A percentile compares a stretch with the other conserved stretches of the same genome.
phyloP scores from a whole-genome alignment of 208 protist genomes.

The Wallacemonas sp. region DNA sequence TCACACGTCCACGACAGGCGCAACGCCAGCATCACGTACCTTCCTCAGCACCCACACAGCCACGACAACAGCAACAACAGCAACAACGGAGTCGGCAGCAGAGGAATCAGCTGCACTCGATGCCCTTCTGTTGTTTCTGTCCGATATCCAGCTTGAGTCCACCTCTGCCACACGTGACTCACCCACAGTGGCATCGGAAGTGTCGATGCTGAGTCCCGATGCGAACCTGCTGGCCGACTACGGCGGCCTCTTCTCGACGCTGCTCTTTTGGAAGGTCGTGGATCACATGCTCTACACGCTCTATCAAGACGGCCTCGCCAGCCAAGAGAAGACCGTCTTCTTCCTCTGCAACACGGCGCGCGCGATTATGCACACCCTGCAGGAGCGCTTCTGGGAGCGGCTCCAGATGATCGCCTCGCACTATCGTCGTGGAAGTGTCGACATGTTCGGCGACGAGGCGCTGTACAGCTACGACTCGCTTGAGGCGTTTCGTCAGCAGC shows the following conservation, averaged over 20 bases:
- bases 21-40: neutral
- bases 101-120: too few species aligned
- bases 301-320: slow-evolving; percentile 57
- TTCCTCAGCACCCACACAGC: neutral
- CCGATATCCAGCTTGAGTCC: neutral
- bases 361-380: slow-evolving; percentile 49
- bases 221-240: slow-evolving; percentile 28
- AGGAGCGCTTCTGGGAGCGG: slow-evolving; percentile 63
- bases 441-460: slow-evolving; percentile 43
- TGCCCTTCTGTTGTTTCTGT: neutral
- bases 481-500: slow-evolving; percentile 57
- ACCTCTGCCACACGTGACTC: too few species aligned
- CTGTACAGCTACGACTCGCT: slow-evolving; percentile 55
- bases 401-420: slow-evolving; percentile 31
- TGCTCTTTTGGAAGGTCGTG: slow-evolving; percentile 77
- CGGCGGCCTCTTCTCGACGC: slow-evolving; percentile 48
- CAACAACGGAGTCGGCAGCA: too few species aligned
- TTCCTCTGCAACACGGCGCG: slow-evolving; percentile 70
- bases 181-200: too few species aligned
- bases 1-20: neutral
- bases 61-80: too few species aligned
- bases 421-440: slow-evolving; percentile 39
- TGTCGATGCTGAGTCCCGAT: slow-evolving; percentile 23
- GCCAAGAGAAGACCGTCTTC: slow-evolving; percentile 57
- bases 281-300: slow-evolving; percentile 56